Evolutionary conservation across 345 rosid species (phyloP).

Genomic region (Gossypium mustelinum): DNA sequence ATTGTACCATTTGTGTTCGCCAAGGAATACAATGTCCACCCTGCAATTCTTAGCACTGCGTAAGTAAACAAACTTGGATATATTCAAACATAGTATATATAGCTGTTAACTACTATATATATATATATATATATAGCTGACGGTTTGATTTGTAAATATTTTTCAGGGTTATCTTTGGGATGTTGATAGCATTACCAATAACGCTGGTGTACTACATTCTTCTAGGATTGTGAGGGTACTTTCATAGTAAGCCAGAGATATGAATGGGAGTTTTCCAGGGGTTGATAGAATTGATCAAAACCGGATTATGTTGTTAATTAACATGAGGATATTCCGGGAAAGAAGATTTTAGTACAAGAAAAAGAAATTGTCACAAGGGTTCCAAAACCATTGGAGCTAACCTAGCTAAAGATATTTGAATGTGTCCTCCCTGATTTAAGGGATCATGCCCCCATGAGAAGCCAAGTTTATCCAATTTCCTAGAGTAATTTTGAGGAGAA

Average conservation of each 20-base stretch:
- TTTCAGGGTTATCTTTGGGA: conserved; percentile 95
- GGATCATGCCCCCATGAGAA: conserved; percentile 45
- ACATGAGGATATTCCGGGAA: conserved; percentile 16
- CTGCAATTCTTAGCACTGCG: conserved; percentile 82
- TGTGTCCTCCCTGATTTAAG: conserved; percentile 35
- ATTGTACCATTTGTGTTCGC: conserved; percentile 92
- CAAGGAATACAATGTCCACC: conserved; percentile 84
- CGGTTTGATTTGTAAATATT: conserved; percentile 10
- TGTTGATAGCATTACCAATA: conserved; percentile 91
- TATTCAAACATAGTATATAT: background rate
- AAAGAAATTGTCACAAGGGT: conserved; percentile 1
- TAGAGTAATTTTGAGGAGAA: conserved; percentile 17
- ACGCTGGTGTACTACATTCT: conserved; percentile 88
- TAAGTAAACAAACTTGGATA: conserved; percentile 24
- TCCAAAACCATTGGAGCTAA: conserved; percentile 48
- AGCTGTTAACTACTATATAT: no score
- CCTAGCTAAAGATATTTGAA: conserved; percentile 17
- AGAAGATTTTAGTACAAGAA: conserved; percentile 9
- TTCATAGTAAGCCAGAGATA: conserved; percentile 17
- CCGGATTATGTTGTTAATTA: conserved; percentile 9
- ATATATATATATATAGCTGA: background rate
- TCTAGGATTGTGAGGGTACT: conserved; percentile 50
- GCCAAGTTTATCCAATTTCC: conserved; percentile 30
- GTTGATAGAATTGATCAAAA: conserved; percentile 12
- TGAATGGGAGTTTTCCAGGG: conserved; percentile 22